Base-by-base conservation (phyloP, 176 grass and related monocot species). In the Poa annua region DNA sequence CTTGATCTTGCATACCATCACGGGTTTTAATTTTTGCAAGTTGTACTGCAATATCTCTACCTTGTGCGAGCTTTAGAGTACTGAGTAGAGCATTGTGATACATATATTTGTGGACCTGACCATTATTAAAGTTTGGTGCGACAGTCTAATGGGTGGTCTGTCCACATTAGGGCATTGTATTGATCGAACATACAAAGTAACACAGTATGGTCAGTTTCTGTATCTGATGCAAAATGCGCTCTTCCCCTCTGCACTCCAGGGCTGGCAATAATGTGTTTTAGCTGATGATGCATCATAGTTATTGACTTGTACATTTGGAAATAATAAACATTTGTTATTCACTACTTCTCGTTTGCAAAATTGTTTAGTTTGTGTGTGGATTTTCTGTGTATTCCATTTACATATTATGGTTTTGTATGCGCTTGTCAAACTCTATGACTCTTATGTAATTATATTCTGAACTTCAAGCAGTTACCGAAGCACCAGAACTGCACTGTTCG, bases 401-500 rank as follows among this genome's bases (percentile, higher is more conserved):
- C 57, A 80, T 62, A 1, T 49, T 29, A 41, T 80, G 19, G 14
- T n/a, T 83, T 42, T 22, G 34, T 71, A n/a, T 55, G 24, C 41
- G 2, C 64, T 71, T 71, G 8, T 77, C 10, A 71, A 74, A 81
- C 54, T 77, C 6, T 80, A 20, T 20, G 3, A 67, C 38, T 61
- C 26, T 80, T 35, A 60, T 72, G 9, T 15, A 26, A 16, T 41
- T 77, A 24, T 24, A 26, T 66, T 74, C 34, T 78, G 35, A 21
- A 78, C 22, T 81, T 84, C 63, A 81, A 76, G 63, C 70, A 91
- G 81, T 20, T 86, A 90, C 68, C 89, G 85, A 25, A 93, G 81
- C 67, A 88, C 45, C 20, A 95, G 96, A 88, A 77, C 82, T 65
- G 86, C 91, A 49, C 87, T 98, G 29, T 93, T 95, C 56, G 96